Evolutionary conservation across 2,329 filamentous ascomycete species (phyloP).

Genomic region (Grosmannia huntii): DNA sequence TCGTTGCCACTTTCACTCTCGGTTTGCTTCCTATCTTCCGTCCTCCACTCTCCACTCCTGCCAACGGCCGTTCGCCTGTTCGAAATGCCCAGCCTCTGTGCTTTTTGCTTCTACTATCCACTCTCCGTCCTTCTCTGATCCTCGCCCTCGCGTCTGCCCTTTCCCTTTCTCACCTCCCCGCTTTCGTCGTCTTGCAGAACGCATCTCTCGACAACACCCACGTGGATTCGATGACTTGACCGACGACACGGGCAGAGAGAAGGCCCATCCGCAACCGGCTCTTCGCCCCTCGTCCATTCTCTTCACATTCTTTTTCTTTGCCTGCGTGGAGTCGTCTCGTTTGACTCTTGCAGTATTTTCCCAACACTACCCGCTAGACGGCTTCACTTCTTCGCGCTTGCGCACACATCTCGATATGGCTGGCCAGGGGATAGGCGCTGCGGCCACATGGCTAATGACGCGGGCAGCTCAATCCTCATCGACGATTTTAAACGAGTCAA

Average conservation of each 20-base stretch:
- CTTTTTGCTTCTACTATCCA: too few species aligned
- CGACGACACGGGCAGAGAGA: constrained; percentile 20
- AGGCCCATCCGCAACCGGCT: constrained; percentile 19
- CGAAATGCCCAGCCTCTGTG: too few species aligned
- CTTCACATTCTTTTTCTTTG: neutral
- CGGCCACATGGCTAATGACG: constrained; percentile 18
- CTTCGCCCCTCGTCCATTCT: neutral
- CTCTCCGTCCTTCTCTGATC: neutral
- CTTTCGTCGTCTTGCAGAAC: constrained; percentile 12
- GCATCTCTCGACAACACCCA: constrained; percentile 17
- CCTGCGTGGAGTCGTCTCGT: neutral
- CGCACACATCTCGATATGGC: constrained; percentile 6
- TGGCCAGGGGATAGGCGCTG: constrained; percentile 12
- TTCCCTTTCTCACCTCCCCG: constrained; percentile 13
- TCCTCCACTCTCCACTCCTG: neutral
- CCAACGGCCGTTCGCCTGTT: too few species aligned
- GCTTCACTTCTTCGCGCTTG: neutral
- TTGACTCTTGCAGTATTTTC: neutral
- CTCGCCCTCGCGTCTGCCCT: constrained; percentile 2
- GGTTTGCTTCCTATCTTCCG: constrained; percentile 5
- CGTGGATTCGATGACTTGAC: constrained; percentile 32
- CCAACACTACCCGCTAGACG: neutral
- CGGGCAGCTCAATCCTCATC: constrained; percentile 15
- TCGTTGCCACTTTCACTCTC: neutral
- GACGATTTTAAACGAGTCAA: neutral